Percentiles rank a stretch among this genome's conserved stretches.
Conservation (phyloP, 164 flowering plant genomes). For the Litsea cubeba region DNA sequence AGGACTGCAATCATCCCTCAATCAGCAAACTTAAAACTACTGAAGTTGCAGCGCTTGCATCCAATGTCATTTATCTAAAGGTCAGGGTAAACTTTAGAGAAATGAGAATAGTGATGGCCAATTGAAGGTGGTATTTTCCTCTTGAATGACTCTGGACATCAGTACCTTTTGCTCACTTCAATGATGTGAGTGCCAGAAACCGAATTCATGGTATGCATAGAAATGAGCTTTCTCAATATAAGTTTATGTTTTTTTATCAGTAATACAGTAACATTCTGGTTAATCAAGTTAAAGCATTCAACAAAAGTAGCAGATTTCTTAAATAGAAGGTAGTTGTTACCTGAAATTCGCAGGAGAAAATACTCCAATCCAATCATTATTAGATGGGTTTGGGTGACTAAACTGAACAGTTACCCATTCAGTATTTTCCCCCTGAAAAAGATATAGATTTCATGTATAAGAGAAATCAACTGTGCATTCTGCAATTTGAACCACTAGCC, state of each 20-base stretch:
- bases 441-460: neutral
- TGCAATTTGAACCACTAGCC: neutral
- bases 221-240: neutral
- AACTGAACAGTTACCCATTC: conserved; percentile 62
- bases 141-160: neutral
- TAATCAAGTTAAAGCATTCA: neutral
- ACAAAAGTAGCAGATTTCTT: neutral
- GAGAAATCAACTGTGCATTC: neutral
- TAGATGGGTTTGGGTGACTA: conserved; percentile 46
- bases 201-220: neutral
- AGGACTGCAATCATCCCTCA: neutral
- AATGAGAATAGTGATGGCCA: neutral
- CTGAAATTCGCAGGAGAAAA: conserved; percentile 93
- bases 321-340: conserved; percentile 21
- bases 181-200: no score
- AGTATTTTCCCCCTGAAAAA: conserved; percentile 43
- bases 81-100: neutral
- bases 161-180: no score
- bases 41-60: neutral
- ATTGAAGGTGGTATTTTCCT: neutral
- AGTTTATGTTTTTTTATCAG: neutral
- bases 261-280: neutral
- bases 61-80: neutral
- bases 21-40: neutral
- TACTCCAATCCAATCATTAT: conserved; percentile 91